Evolutionary conservation across 306 rosid genomes (phyloP).

Genomic region (Vigna nakashimae): DNA sequence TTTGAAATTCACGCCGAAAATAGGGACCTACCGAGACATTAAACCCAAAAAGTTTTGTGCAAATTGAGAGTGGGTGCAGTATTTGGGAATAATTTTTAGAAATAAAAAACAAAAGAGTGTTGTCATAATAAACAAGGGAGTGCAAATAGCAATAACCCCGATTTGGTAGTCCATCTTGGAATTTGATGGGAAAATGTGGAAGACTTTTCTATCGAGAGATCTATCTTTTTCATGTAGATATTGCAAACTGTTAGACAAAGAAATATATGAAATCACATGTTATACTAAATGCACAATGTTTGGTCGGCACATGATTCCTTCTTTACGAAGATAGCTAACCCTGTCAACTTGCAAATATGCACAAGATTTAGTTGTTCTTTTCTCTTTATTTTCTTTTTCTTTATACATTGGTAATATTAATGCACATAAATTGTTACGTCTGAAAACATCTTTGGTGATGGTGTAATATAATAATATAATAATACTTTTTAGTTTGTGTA

Average conservation of each 20-base stretch:
- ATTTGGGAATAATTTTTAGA: too few relatives aligned
- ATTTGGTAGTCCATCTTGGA: too few relatives aligned
- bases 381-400: background rate
- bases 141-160: too few relatives aligned
- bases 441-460: background rate
- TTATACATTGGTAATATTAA: background rate
- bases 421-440: background rate
- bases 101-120: too few relatives aligned
- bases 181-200: background rate
- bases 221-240: background rate
- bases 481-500: too few relatives aligned
- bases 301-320: conserved; percentile 57
- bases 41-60: too few relatives aligned
- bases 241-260: conserved; percentile 27
- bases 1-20: too few relatives aligned
- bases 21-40: too few relatives aligned
- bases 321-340: conserved; percentile 35
- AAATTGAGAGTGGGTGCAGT: too few relatives aligned
- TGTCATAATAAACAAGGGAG: too few relatives aligned
- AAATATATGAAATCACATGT: conserved; percentile 52
- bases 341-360: conserved; percentile 39
- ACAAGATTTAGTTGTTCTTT: conserved; percentile 23
- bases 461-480: background rate
- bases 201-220: background rate
- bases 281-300: conserved; percentile 47